A percentile compares a stretch with the other conserved stretches of the same genome.
Evolutionary conservation across 2,329 filamentous ascomycete species (phyloP).

Genomic region (Coniochaeta ligniaria): DNA sequence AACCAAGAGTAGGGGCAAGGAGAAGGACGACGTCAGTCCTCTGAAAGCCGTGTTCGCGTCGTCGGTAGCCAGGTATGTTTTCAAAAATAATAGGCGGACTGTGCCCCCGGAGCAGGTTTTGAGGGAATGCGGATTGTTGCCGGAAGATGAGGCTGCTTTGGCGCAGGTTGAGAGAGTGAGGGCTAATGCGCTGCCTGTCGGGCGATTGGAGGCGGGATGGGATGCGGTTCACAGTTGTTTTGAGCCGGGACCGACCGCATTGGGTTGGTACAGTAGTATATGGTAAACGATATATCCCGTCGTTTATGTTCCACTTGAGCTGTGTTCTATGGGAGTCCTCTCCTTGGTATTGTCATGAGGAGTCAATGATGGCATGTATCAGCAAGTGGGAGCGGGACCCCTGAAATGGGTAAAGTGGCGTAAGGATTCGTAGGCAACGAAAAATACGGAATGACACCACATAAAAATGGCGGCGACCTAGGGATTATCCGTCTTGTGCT

Average conservation of each 20-base stretch:
- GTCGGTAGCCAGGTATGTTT: not conserved
- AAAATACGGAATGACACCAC: not conserved
- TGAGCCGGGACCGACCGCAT: not conserved
- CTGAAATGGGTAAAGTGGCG: not conserved
- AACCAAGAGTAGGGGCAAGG: not conserved
- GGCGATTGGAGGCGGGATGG: not conserved
- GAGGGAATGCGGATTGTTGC: not conserved
- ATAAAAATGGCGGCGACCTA: not conserved
- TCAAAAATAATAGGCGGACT: not conserved
- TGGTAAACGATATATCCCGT: not conserved
- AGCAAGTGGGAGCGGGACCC: not conserved
- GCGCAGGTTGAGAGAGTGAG: not conserved
- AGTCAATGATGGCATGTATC: not conserved
- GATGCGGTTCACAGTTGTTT: not conserved
- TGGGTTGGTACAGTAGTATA: not conserved
- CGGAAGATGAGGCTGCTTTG: not conserved
- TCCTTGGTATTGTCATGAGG: not conserved
- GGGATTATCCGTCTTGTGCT: not conserved
- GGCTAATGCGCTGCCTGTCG: not conserved
- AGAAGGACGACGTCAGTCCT: not conserved
- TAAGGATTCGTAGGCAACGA: not conserved
- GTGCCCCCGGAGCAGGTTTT: not conserved
- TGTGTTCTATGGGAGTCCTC: not conserved
- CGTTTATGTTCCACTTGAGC: not conserved
- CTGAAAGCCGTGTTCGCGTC: not conserved